Percentiles rank a stretch among this genome's conserved stretches.
Conservation (phyloP, 345 rosid genomes). For the Eucalyptus marginata region DNA sequence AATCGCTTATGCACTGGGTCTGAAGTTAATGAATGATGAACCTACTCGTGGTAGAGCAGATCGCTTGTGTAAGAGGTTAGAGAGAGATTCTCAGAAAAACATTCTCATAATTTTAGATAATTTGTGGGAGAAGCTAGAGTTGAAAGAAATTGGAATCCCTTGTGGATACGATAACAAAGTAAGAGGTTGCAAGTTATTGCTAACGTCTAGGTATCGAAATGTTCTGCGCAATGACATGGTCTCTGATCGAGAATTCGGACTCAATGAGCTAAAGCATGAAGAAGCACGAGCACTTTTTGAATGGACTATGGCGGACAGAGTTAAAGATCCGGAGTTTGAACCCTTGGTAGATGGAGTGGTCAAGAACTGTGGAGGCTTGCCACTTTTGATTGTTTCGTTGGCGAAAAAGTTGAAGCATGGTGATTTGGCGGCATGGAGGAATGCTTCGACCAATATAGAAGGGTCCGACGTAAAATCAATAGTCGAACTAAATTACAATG, state of each 20-base stretch:
- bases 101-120: constrained; percentile 19
- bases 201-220: neutral
- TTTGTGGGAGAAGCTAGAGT: constrained; percentile 1
- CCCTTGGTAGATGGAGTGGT: accelerated
- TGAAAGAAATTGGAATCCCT: constrained; percentile 6
- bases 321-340: accelerated
- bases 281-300: neutral
- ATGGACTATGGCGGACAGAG: neutral
- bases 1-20: neutral
- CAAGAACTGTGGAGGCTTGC: no score
- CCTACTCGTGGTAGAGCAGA: neutral
- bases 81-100: accelerated
- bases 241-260: neutral
- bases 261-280: neutral
- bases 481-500: no score
- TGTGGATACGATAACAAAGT: neutral
- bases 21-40: neutral
- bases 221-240: neutral
- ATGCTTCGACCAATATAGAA: no score
- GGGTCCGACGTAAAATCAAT: no score
- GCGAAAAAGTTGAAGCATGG: no score
- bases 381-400: no score
- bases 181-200: neutral
- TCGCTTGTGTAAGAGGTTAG: neutral
- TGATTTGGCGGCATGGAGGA: no score